Evolutionary conservation across 495 filamentous ascomycete genomes (phyloP), one percentile per base, ranked within the genome.

Genomic region (Niebla homalea): DNA sequence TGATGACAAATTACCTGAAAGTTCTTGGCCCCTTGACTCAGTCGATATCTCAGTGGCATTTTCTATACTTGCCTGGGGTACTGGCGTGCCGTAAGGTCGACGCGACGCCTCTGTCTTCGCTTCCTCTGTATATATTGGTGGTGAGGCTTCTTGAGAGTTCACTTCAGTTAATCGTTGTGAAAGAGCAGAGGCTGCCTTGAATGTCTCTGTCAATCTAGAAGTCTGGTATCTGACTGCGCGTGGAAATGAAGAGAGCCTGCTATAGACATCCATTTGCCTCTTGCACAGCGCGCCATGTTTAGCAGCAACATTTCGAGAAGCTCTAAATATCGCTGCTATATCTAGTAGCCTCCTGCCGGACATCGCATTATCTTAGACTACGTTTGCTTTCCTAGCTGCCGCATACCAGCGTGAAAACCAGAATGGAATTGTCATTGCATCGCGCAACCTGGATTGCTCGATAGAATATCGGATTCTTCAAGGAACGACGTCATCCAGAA

Each of bases 221-320:
- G 74, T 74, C 63, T 82, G 80, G 49, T 62, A 70, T 59, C 80
- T 81, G 52, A 84, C 65, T 8, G 78, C 75, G 56, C 80, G 79
- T 16, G 79, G 77, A 36, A 95, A 70, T 32, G 80, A 85, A 2
- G 89, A 92, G 8, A 84, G 87, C 52, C 74, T 75, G 46, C 72
- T 79, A 62, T 84, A 96, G 50, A 83, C 65, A 64, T 94, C 83
- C 22, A 92, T 65, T 63, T 97, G 88, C 49, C 78, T 73, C 37
- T 76, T 71, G 16, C 89, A 82, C 54, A 96, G 74, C 15, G 78
- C 78, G 42, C 86, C 65, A 67, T 97, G 92, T 67, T 87, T 87
- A 56, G 74, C 69, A 15, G 84, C 85, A 43, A 99, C 75, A 10
- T 79, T 73, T 41, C 79, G 78, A 50, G 87, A 82, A 60, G 85